phyloP scores from a whole-genome alignment of 192 early-diverging fungal species.

The Coemansia sp. region DNA sequence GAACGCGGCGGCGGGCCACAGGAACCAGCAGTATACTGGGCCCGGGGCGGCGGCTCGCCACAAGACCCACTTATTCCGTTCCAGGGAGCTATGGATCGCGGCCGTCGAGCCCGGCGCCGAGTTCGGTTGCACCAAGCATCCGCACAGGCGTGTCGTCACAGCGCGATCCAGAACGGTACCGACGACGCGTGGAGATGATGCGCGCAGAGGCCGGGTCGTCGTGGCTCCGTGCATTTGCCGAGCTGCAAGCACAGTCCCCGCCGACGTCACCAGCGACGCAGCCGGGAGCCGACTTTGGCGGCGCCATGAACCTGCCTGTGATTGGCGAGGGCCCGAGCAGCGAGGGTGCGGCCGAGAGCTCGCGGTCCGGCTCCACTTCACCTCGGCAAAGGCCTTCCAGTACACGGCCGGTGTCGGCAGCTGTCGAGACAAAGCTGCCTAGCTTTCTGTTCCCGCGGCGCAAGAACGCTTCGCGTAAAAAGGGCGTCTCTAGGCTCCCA shows the following conservation, averaged over 20 bases:
- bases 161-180: conserved; percentile 44
- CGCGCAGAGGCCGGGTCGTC: conserved; percentile 44
- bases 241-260: conserved; percentile 31
- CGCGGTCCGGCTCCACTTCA: neutral
- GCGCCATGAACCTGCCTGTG: neutral
- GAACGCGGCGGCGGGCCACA: conserved; percentile 24
- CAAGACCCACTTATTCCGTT: conserved; percentile 13
- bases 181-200: conserved; percentile 48
- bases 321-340: neutral
- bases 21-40: conserved; percentile 6
- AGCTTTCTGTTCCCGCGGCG: conserved; percentile 44
- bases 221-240: conserved; percentile 47
- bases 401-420: neutral
- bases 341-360: neutral
- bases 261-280: conserved; percentile 2
- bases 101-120: conserved; percentile 18
- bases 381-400: no score
- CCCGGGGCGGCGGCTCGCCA: neutral
- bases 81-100: conserved; percentile 25
- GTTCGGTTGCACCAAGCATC: conserved; percentile 13
- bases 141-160: conserved; percentile 6
- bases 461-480: conserved; percentile 8
- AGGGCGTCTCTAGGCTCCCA: conserved; percentile 25
- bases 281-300: neutral
- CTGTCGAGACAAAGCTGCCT: conserved; percentile 26